These are phyloP conservation scores for Ammopiptanthus mongolicus DNA, from an alignment of 306 rosid species.

Conservation along the genomic window DNA sequence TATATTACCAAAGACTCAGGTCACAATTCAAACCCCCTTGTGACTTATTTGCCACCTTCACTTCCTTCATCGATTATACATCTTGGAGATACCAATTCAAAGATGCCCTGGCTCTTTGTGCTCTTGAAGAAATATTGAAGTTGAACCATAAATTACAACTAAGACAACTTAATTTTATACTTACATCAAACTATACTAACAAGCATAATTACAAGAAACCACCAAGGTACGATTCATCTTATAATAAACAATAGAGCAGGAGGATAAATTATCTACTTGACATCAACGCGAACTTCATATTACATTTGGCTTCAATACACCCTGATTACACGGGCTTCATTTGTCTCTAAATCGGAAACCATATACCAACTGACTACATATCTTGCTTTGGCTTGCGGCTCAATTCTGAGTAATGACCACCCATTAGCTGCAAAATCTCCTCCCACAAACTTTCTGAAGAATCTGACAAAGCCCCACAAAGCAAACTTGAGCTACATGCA, in stretches of 20 bases:
- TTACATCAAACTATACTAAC: conserved; percentile 15
- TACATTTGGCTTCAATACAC: conserved; percentile 46
- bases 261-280: conserved; percentile 27
- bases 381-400: conserved; percentile 98
- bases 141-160: background rate
- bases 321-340: conserved; percentile 20
- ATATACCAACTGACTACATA: conserved; percentile 55
- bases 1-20: too few species aligned
- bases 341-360: conserved; percentile 10
- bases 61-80: too few species aligned
- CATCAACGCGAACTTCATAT: conserved; percentile 44
- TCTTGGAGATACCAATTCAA: background rate
- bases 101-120: background rate
- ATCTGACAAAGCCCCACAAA: conserved; percentile 46
- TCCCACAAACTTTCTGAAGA: conserved; percentile 84
- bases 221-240: background rate
- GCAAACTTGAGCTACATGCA: conserved; percentile 91
- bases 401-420: conserved; percentile 88
- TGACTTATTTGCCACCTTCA: too few species aligned
- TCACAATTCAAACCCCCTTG: too few species aligned
- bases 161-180: conserved; percentile 7
- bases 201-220: conserved; percentile 31
- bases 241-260: background rate
- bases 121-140: background rate
- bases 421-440: conserved; percentile 90